Evolutionary conservation across 1,284 basidiomycete genomes (phyloP).

Genomic region (Apiotrichum akiyoshidainum): DNA sequence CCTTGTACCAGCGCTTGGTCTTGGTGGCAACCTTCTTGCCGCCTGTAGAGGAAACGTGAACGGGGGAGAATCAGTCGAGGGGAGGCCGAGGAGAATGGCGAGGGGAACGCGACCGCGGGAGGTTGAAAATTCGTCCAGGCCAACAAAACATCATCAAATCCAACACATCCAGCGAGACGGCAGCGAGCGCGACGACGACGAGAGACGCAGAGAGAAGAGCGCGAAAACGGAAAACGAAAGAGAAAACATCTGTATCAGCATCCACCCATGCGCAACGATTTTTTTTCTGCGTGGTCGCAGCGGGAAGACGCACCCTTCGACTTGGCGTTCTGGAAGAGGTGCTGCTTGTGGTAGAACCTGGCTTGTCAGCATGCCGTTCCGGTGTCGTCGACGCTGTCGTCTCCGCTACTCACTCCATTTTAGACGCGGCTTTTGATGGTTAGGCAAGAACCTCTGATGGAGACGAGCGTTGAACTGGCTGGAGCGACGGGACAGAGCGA

Average conservation of each 20-base stretch:
- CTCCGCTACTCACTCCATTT: too few species aligned
- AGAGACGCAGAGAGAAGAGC: not conserved
- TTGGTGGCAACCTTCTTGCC: constrained; percentile 88
- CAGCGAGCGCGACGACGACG: not conserved
- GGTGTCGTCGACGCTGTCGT: too few species aligned
- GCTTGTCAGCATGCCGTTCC: too few species aligned
- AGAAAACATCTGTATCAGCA: not conserved
- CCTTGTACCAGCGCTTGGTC: constrained; percentile 99
- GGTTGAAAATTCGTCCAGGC: too few species aligned
- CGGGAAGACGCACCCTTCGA: constrained; percentile 69
- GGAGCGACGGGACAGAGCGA: too few species aligned
- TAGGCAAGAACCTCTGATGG: too few species aligned
- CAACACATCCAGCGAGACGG: not conserved
- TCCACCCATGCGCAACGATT: not conserved
- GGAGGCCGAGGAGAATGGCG: not conserved
- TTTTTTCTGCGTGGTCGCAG: not conserved
- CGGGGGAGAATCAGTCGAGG: not conserved
- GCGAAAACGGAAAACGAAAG: not conserved
- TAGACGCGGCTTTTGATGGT: too few species aligned
- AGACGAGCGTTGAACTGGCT: too few species aligned
- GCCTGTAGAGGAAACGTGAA: constrained; percentile 52
- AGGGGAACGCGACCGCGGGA: too few species aligned
- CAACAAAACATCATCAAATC: too few species aligned
- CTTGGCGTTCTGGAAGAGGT: constrained; percentile 98
- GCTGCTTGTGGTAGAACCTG: constrained; percentile 80